Conservation (phyloP, 2,329 filamentous ascomycete genomes). For the Penicillium sp. region DNA sequence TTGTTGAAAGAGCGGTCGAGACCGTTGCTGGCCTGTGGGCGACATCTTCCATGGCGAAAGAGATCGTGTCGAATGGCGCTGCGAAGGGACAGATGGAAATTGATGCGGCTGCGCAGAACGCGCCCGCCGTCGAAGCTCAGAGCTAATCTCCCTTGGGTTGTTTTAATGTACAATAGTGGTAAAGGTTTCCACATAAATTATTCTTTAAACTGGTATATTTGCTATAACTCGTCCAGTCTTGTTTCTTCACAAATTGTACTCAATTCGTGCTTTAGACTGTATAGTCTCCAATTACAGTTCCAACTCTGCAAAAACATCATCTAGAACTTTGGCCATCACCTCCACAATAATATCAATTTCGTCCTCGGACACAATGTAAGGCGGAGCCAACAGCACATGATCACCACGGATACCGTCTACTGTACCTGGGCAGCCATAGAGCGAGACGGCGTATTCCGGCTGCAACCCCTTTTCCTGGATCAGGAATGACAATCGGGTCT, state of each 20-base stretch:
- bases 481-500: slow-evolving; percentile 45
- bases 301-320: slow-evolving; percentile 45
- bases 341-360: slow-evolving; percentile 59
- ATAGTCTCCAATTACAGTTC: not conserved
- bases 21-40: slow-evolving; percentile 71
- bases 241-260: not conserved
- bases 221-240: not conserved
- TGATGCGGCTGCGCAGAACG: slow-evolving; percentile 19
- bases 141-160: slow-evolving; percentile 16
- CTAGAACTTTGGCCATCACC: slow-evolving; percentile 51
- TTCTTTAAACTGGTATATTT: slow-evolving; percentile 1
- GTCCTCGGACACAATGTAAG: slow-evolving; percentile 61
- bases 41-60: slow-evolving; percentile 24
- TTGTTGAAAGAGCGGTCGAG: slow-evolving; percentile 87
- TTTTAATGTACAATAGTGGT: slow-evolving; percentile 19
- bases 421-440: slow-evolving; percentile 65
- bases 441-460: slow-evolving; percentile 49
- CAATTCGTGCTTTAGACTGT: not conserved
- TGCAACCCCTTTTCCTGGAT: slow-evolving; percentile 53
- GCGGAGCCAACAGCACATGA: slow-evolving; percentile 67
- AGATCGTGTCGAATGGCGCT: slow-evolving; percentile 23
- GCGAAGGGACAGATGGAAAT: slow-evolving; percentile 15
- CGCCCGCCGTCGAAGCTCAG: slow-evolving; percentile 24
- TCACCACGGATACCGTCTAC: slow-evolving; percentile 62
- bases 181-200: slow-evolving; percentile 1